These are phyloP conservation scores for Carex myosuroides DNA, from an alignment of 176 grass and related monocot species.

Conservation along the genomic window DNA sequence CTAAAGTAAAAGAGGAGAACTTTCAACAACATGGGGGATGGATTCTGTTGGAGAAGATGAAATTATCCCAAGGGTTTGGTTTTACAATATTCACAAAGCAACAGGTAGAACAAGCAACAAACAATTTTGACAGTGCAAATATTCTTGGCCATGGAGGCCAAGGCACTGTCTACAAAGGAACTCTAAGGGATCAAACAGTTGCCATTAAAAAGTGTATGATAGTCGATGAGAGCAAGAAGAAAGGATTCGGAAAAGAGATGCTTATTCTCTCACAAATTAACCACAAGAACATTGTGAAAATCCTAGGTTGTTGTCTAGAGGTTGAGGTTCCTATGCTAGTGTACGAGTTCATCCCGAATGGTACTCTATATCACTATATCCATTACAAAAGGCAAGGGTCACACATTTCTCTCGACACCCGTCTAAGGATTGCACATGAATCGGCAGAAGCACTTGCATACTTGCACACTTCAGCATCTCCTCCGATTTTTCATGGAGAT, in stretches of 20 bases:
- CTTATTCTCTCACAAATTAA: slow-evolving; percentile 27
- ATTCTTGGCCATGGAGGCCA: slow-evolving; percentile 14
- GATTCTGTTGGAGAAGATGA: slow-evolving; percentile 23
- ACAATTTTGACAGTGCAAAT: slow-evolving; percentile 3
- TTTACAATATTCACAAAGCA: slow-evolving; percentile 21
- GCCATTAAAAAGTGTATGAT: slow-evolving; percentile 27
- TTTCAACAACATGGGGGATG: slow-evolving; percentile 30
- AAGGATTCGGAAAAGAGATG: slow-evolving; percentile 29
- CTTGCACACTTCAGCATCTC: slow-evolving; percentile 14
- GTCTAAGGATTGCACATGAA: slow-evolving; percentile 17
- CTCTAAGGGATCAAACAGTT: background rate
- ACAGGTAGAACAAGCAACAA: slow-evolving; percentile 23
- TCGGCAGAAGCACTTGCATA: slow-evolving; percentile 7
- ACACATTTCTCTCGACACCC: background rate
- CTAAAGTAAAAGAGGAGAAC: slow-evolving; percentile 26
- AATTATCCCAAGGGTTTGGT: slow-evolving; percentile 9
- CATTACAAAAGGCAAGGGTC: background rate
- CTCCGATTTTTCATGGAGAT: slow-evolving; percentile 23
- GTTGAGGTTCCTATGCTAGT: slow-evolving; percentile 25
- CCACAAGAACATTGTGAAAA: slow-evolving; percentile 19
- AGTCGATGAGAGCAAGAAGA: slow-evolving; percentile 2
- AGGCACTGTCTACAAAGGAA: slow-evolving; percentile 30
- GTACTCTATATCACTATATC: slow-evolving; percentile 2
- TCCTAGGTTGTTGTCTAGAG: slow-evolving; percentile 34
- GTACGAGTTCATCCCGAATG: slow-evolving; percentile 27